Base-by-base conservation (phyloP, 2,329 filamentous ascomycete species). In the Colletotrichum melonis region DNA sequence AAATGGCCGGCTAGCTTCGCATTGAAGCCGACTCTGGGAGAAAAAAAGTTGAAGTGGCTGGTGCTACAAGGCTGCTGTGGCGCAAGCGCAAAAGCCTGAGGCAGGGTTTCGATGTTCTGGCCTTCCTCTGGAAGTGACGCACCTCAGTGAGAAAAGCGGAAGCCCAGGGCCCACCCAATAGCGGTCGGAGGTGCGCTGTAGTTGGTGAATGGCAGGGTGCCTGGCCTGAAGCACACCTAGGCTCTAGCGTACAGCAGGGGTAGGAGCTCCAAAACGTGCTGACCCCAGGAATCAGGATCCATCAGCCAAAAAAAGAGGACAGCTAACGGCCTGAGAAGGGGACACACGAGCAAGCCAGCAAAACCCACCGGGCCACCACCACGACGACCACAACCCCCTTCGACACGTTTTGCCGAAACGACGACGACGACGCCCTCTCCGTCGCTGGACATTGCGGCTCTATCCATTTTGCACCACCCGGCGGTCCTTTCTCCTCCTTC, bases 281-380 rank as follows among this genome's bases (percentile, higher is more conserved):
- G 35, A 74, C 72, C 72, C 72, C 72, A 59, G 72, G 63, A 73
- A 71, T 73, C 67, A 71, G 71, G 71, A 73, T 70, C 71, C 72
- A 72, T 72, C 72, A 22, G 63, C 72, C 72, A 68, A 72, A 73
- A 65, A 76, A 78, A 78, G 77, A 78, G 77, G 77, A 77, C 77
- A 78, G 76, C 77, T 78, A 77, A 76, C 75, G 73, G 75, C 71
- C 63, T 75, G 67, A 71, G 74, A 74, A 70, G 62, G 67, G 64
- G 64, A 72, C 67, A 76, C 75, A 74, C 69, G 68, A 74, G 69
- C 74, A 72, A 64, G 38, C 42, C 42, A 49, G 42, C 19, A 49
- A 22, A 71, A 70, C 72, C 60, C 74, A 68, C 69, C 72, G 14
- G 38, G 65, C 66, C 72, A 69, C 62, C 42, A 52, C 66, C 24